Base-by-base conservation (phyloP, 495 filamentous ascomycete species). In the Penicillium alfredii region DNA sequence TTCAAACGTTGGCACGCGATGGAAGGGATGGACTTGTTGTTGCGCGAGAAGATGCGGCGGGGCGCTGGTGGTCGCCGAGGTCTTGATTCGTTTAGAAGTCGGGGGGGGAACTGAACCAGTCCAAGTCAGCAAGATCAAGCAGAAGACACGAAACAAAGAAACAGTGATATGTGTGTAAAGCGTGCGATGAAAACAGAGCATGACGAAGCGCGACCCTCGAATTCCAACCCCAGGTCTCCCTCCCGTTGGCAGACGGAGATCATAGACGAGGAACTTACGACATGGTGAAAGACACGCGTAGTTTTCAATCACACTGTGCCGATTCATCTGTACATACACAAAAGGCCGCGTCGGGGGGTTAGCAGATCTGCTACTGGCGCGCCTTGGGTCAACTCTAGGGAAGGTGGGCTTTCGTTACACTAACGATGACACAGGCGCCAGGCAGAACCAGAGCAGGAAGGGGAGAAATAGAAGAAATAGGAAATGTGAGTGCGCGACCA, bases 251-350 rank as follows among this genome's bases (percentile, higher is more conserved):
- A 33, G 34, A 48, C 35, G 47, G 49, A 56, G 53, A 56, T 56
- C 53, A 56, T 35, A 57, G 52, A 58, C 55, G 42, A 50, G 44
- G 44, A 49, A 73, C 69, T 73, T 68, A 73, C 69, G 69, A 71
- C 69, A 73, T 73, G 47, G 56, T 68, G 61, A 60, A 62, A 38
- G 53, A 55, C 49, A 52, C 44, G 52, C 43, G 47, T 40, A 45
- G 46, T 52, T 56, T 53, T 48, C 62, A 64, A 63, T 57, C 62
- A 65, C 54, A 51, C 53, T 51, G 47, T 49, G 53, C 36, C 50
- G 51, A 56, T 51, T 65, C 63, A 67, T 65, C 61, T 65, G 63
- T 60, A 62, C 51, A 59, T 61, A 60, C 61, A 66, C n/a, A 47
- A 55, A 44, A 44, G 33, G 50, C 36, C 52, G 51, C 53, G 56